Evolutionary conservation across 441 rosid species (phyloP).

Genomic region (Brassica hybrid): DNA sequence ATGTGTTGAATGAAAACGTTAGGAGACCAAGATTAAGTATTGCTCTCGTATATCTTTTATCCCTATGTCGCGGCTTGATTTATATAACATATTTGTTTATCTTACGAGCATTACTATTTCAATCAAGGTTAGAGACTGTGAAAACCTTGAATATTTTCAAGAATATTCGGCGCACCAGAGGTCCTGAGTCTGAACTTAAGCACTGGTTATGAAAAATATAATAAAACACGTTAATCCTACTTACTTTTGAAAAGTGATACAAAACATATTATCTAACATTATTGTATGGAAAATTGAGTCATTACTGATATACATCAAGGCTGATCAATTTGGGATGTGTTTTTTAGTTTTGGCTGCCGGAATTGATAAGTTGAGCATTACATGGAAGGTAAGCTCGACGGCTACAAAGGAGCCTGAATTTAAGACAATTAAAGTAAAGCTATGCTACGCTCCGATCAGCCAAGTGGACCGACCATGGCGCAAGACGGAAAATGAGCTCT

Average conservation of each 20-base stretch:
- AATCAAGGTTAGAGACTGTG: background rate
- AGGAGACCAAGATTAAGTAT: background rate
- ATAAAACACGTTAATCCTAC: background rate
- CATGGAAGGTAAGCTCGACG: conserved; percentile 43
- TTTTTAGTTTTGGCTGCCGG: conserved; percentile 48
- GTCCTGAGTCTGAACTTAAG: background rate
- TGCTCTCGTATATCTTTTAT: background rate
- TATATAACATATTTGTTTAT: background rate
- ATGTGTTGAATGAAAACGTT: no score
- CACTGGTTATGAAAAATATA: background rate
- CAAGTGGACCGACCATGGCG: conserved; percentile 57
- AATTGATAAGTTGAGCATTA: conserved; percentile 41
- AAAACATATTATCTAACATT: background rate
- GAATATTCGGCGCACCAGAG: background rate
- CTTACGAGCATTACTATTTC: background rate
- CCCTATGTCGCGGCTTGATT: background rate
- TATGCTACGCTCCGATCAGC: conserved; percentile 56
- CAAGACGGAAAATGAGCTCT: conserved; percentile 44
- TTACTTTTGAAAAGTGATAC: background rate
- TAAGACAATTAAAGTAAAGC: conserved; percentile 43
- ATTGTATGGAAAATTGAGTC: background rate
- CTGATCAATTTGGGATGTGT: background rate
- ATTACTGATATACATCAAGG: background rate
- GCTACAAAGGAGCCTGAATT: conserved; percentile 26
- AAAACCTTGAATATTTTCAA: background rate